Evolutionary conservation across 2,329 filamentous ascomycete species (phyloP).

Genomic region (Neofusicoccum sp.): DNA sequence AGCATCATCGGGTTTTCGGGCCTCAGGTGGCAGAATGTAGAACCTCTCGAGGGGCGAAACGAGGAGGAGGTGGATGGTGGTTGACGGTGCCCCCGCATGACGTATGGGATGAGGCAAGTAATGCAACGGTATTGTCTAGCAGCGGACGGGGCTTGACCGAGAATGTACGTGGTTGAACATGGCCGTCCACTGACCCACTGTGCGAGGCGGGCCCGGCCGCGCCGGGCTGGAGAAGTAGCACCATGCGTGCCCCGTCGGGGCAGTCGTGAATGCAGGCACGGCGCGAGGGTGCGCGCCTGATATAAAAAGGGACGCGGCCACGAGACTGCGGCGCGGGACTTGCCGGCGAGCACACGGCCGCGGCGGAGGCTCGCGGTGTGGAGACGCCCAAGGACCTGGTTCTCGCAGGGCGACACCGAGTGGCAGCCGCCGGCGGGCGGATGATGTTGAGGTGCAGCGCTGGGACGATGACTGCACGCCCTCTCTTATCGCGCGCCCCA

Average conservation of each 20-base stretch:
- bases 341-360: too few relatives aligned
- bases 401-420: background rate
- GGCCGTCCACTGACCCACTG: too few relatives aligned
- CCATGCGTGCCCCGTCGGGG: too few relatives aligned
- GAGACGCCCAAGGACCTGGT: background rate
- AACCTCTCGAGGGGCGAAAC: conserved; percentile 20
- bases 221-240: too few relatives aligned
- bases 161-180: too few relatives aligned
- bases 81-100: background rate
- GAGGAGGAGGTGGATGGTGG: background rate
- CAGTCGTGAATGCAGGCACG: too few relatives aligned
- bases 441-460: conserved; percentile 6
- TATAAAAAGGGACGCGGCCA: too few relatives aligned
- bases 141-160: too few relatives aligned
- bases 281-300: too few relatives aligned
- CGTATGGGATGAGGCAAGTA: background rate
- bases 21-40: conserved; percentile 34
- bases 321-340: too few relatives aligned
- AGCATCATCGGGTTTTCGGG: conserved; percentile 37
- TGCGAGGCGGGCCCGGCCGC: too few relatives aligned
- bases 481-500: conserved; percentile 7
- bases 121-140: too few relatives aligned
- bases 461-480: background rate
- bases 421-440: background rate
- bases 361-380: background rate